A percentile compares a stretch with the other conserved stretches of the same genome.
These are phyloP conservation scores for Populus alba DNA, from an alignment of 345 rosid genomes.

Conservation along the genomic window DNA sequence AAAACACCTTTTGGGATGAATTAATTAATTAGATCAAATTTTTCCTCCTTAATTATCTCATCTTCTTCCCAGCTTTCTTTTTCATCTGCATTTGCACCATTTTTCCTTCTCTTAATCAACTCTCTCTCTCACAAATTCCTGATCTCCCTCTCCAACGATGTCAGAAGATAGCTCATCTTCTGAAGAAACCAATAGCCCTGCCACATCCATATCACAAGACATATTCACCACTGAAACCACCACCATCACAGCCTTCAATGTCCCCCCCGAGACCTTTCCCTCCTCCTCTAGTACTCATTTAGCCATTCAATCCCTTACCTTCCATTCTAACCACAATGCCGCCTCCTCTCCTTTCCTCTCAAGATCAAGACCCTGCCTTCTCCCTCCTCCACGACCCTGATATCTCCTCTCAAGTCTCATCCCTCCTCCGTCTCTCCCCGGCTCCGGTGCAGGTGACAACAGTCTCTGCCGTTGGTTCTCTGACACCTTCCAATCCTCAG, in stretches of 20 bases:
- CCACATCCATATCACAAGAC: background rate
- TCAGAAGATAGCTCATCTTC: background rate
- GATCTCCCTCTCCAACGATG: background rate
- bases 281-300: conserved; percentile 29
- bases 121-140: background rate
- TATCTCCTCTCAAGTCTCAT: conserved; percentile 56
- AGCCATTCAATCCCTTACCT: conserved; percentile 48
- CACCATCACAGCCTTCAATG: background rate
- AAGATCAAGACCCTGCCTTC: conserved; percentile 28
- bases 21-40: background rate
- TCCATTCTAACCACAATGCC: conserved; percentile 44
- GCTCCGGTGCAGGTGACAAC: conserved; percentile 75
- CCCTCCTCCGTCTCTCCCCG: conserved; percentile 60
- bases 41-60: conserved; percentile 11
- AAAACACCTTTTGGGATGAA: too few relatives aligned
- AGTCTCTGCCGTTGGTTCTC: conserved; percentile 91
- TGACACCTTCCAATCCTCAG: conserved; percentile 70
- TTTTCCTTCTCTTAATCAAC: background rate
- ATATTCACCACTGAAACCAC: background rate
- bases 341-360: conserved; percentile 38
- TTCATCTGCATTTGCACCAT: background rate
- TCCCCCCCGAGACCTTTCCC: conserved; percentile 8
- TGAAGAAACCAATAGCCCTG: background rate
- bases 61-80: background rate
- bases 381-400: conserved; percentile 55